Base-by-base conservation (phyloP, 768 basidiomycete genomes). In the Rhodotorula graminis region DNA sequence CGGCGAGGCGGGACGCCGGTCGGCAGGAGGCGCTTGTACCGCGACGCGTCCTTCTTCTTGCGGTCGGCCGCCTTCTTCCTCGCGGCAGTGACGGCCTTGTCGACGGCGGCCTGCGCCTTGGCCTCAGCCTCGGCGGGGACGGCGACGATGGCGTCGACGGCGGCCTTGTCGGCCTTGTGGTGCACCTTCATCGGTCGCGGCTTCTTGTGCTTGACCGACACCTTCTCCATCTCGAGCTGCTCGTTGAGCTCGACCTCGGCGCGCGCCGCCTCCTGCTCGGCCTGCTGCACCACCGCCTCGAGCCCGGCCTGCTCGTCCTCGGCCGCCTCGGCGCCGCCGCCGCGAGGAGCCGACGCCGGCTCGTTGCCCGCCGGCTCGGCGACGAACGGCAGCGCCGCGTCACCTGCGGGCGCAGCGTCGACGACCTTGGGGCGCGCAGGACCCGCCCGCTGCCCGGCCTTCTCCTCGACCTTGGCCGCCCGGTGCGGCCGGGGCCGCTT, bases 21-120 rank as follows among this genome's bases (percentile, higher is more conserved):
- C 31, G 66, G 62, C 7, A 72, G 52, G 7, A 72, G 40, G 49
- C 65, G 70, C 61, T 71, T 71, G 70, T 71, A 71, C n/a, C 64
- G 53, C 44, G 70, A 66, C 16, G 65, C 53, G 50, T 71, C 70
- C 40, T 67, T 66, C 61, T 62, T 47, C 64, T 71, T 71, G 19
- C 12, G 33, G 21, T 47, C 31, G 19, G 23, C 58, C 21, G 21
- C 50, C 42, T 57, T 47, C 52, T 33, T 49, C 27, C 23, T 46
- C 7, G 42, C 60, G 0, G 27, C 12, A 21, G 33, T 29, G 42
- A 49, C 25, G 16, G 55, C 56, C 29, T n/a, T 60, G 14, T 53
- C 63, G 47, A 61, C 63, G 21, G 56, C 61, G 10, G 47, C 50
- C 3, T 64, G 57, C 29, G 58, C 49, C 46, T 61, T 42, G 6